Conservation (phyloP, 768 basidiomycete species). For the Rhizopogon roseolus region DNA sequence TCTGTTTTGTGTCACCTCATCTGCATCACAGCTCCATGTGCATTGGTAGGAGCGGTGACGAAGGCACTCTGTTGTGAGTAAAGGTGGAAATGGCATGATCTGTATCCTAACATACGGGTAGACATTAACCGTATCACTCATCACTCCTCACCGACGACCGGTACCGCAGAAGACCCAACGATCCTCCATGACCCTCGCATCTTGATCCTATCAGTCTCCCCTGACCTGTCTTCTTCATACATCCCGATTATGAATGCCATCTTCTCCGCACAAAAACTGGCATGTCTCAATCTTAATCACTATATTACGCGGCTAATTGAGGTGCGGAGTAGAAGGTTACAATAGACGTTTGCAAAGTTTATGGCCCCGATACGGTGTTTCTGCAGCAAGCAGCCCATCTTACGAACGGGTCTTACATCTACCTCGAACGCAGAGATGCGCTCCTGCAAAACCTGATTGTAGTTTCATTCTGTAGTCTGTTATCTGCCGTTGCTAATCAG, state of each 20-base stretch:
- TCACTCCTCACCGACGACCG: slow-evolving; percentile 22
- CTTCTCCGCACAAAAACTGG: slow-evolving; percentile 97
- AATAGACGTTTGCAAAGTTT: slow-evolving; percentile 93
- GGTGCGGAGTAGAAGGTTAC: slow-evolving; percentile 71
- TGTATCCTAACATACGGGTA: slow-evolving; percentile 36
- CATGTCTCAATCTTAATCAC: slow-evolving; percentile 31
- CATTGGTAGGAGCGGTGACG: slow-evolving; percentile 83
- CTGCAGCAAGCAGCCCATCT: slow-evolving; percentile 96
- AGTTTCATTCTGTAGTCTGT: slow-evolving; percentile 12
- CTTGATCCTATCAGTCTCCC: slow-evolving; percentile 85
- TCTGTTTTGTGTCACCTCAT: background rate
- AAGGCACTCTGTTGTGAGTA: slow-evolving; percentile 87
- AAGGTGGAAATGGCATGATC: background rate
- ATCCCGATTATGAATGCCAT: slow-evolving; percentile 99
- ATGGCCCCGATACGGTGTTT: slow-evolving; percentile 87
- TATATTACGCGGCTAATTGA: background rate
- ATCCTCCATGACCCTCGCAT: slow-evolving; percentile 51
- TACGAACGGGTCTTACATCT: slow-evolving; percentile 91
- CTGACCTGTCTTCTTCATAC: slow-evolving; percentile 85
- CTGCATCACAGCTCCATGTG: slow-evolving; percentile 45
- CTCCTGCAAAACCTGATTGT: slow-evolving; percentile 92
- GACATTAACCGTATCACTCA: slow-evolving; percentile 60
- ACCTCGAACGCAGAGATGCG: slow-evolving; percentile 73
- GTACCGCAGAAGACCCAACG: slow-evolving; percentile 27
- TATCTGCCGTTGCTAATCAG: slow-evolving; percentile 2